Percentiles rank a stretch among this genome's conserved stretches.
Evolutionary conservation across 805 yeast species (phyloP).

Genomic region (Candida tammaniensis): DNA sequence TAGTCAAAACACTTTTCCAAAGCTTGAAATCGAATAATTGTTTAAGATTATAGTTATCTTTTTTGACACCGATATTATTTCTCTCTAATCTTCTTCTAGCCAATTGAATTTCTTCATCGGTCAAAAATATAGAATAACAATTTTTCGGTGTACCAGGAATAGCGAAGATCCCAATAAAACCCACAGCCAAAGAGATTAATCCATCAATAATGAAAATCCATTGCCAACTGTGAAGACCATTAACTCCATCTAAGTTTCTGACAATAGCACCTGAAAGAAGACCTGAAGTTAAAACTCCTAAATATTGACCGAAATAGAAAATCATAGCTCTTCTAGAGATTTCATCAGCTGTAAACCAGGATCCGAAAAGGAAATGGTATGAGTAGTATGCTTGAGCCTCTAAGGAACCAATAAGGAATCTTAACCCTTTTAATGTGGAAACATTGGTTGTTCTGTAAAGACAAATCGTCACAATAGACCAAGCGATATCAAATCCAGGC

Average conservation of each 20-base stretch:
- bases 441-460: conserved; percentile 17
- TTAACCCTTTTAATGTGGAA: conserved; percentile 21
- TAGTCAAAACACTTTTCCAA: conserved; percentile 24
- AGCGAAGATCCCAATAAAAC: conserved; percentile 16
- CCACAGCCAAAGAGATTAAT: conserved; percentile 18
- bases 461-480: conserved; percentile 22
- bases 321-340: conserved; percentile 22
- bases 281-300: conserved; percentile 28
- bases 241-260: conserved; percentile 5
- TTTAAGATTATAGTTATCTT: conserved; percentile 15
- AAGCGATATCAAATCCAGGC: conserved; percentile 14
- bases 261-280: conserved; percentile 19
- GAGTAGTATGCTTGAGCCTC: conserved; percentile 27
- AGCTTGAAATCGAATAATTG: conserved; percentile 22
- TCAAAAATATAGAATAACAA: conserved; percentile 50
- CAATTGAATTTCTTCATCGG: conserved; percentile 55
- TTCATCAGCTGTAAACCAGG: conserved; percentile 23
- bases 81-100: conserved; percentile 37
- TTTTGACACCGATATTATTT: conserved; percentile 20
- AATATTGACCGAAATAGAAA: conserved; percentile 28
- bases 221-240: conserved; percentile 18
- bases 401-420: conserved; percentile 24
- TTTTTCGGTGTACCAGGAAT: conserved; percentile 24
- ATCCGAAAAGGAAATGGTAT: conserved; percentile 24
- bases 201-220: conserved; percentile 27